These are phyloP conservation scores for Populus hybrid DNA, from an alignment of 441 rosid genomes.

Conservation along the genomic window DNA sequence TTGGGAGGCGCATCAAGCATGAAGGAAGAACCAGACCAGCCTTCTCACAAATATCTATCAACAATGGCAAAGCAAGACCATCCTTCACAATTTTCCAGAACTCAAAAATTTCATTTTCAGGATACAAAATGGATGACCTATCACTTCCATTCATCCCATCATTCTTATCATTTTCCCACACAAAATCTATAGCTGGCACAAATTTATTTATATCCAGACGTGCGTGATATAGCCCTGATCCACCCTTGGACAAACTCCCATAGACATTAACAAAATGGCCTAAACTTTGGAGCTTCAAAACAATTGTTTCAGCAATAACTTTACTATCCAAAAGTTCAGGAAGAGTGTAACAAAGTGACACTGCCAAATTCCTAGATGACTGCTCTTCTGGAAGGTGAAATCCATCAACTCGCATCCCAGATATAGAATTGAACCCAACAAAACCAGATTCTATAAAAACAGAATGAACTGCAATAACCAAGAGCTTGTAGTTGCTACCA, in stretches of 20 bases:
- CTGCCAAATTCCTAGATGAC: conserved; percentile 25
- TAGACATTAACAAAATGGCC: conserved; percentile 51
- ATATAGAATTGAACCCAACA: conserved; percentile 34
- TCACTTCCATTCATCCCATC: conserved; percentile 16
- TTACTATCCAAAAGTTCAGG: conserved; percentile 38
- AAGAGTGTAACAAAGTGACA: conserved; percentile 54
- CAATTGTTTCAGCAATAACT: conserved; percentile 30
- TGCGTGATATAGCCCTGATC: conserved; percentile 26
- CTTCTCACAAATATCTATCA: conserved; percentile 54
- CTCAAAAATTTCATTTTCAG: conserved; percentile 44
- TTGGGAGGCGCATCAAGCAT: conserved; percentile 54
- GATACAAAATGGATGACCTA: conserved; percentile 10
- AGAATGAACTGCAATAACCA: conserved; percentile 62
- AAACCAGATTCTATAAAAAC: conserved; percentile 72
- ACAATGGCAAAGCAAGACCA: conserved; percentile 57
- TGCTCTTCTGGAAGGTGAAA: conserved; percentile 43
- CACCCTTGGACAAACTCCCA: conserved; percentile 39
- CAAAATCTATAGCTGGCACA: conserved; percentile 37
- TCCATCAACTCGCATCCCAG: conserved; percentile 25
- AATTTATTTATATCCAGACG: conserved; percentile 43
- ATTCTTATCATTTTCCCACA: conserved; percentile 26
- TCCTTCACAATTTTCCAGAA: conserved; percentile 80
- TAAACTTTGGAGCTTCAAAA: conserved; percentile 50
- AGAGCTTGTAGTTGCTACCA: conserved; percentile 36
- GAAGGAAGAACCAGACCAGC: conserved; percentile 52